Base-by-base conservation (phyloP, 2,329 filamentous ascomycete species). In the Ceratocystis alfenasii region DNA sequence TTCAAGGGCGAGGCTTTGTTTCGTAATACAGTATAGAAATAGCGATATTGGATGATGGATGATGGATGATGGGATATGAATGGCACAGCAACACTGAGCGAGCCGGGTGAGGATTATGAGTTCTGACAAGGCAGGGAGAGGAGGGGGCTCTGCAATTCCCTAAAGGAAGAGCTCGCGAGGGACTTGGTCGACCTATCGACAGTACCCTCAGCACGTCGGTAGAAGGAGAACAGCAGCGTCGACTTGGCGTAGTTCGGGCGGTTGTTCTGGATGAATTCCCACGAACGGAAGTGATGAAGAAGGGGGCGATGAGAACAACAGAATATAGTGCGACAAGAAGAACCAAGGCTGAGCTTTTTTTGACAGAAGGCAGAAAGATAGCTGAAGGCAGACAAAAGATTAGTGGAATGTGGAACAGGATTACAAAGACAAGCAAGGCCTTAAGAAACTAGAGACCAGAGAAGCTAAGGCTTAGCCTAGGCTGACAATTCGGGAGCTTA, bases 331-430 rank as follows among this genome's bases (percentile, higher is more conserved):
- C 36, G 22, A 57, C 62, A 53, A 20, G 30, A 33, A 53, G 36
- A 25, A 30, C 22, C 12, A 33, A 62, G 62, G 50, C 44, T 46
- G 60, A 45, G 60, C 59, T 59, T 59, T 59, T 59, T 59, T 33
- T 59, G 41, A 33, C 59, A 7, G 59, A 62, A 45, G 22, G n/a
- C 36, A 48, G 59, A 64, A 66, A 65, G 65, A 63, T 44, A 41
- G 36, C 36, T 41, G 36, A 15, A 41, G 36, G 36, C 36, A 41
- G 10, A 41, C 36, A 15, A 41, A 15, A 41, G 36, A 41, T 41
- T 41, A 41, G 36, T 66, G 69, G 69, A 69, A 71, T 68, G 71
- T 70, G 20, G 36, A 46, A 46, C 22, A 28, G 60, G 36, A 46
- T 48, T 36, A n/a, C 60, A 48, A 46, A 30, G 41, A 48, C 45